A percentile compares a stretch with the other conserved stretches of the same genome.
Conservation (phyloP, 352 stramenopile genomes). For the Pythium myriotylum region DNA sequence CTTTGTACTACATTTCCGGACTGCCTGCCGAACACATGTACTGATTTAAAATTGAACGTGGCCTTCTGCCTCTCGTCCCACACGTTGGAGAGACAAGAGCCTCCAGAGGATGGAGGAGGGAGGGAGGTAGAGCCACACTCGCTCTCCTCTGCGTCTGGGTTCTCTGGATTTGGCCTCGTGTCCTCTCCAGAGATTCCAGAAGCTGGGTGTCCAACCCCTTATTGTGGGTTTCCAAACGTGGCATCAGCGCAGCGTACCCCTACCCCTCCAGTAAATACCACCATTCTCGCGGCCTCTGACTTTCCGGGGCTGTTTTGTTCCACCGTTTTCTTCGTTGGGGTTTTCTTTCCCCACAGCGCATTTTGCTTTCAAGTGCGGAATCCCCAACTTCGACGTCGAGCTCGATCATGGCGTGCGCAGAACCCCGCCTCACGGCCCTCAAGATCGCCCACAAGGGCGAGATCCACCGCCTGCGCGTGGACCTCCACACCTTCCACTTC, state of each 20-base stretch:
- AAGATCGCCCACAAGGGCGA: constrained; percentile 87
- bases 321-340: constrained; percentile 7
- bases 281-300: background rate
- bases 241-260: background rate
- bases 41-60: constrained; percentile 2
- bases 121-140: constrained; percentile 9
- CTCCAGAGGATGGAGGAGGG: background rate
- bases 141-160: background rate
- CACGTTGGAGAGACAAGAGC: background rate
- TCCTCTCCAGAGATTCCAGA: background rate
- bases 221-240: background rate
- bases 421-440: constrained; percentile 53
- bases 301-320: constrained; percentile 3
- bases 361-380: background rate
- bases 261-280: background rate
- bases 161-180: background rate
- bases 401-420: constrained; percentile 36
- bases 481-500: constrained; percentile 57
- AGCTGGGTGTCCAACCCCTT: background rate
- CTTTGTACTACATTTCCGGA: constrained; percentile 6
- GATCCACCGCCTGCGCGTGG: constrained; percentile 77
- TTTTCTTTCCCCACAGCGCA: background rate
- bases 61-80: constrained; percentile 5
- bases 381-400: background rate
- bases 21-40: background rate